Evolutionary conservation across 2,329 filamentous ascomycete genomes (phyloP), one percentile per base, ranked within the genome.

Genomic region (Pochonia chlamydosporia): DNA sequence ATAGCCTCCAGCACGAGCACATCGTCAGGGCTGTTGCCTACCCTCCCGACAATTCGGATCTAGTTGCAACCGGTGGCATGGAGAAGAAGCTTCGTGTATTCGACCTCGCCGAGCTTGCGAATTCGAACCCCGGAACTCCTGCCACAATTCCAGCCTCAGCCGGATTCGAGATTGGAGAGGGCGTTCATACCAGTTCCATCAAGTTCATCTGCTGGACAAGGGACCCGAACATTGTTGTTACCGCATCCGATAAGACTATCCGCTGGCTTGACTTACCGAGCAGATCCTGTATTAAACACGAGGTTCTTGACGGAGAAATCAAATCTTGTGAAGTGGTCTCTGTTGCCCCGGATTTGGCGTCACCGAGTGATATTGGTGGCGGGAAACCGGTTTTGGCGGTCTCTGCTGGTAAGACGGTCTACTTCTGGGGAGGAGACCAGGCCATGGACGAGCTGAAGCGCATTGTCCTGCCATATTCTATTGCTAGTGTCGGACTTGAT

Each of bases 71-170:
- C 0, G 93, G 92, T 28, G 93, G 93, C 23, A 88, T 88, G 72
- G 93, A 99, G 71, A 97, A 96, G 77, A 96, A 93, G 68, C 79
- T 99, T 44, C 88, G 92, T 45, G 85, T 99, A 53, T 99, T 93
- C 62, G 92, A 97, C 59, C 74, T 99, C 14, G 81, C 81, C 14
- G 81, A 83, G 50, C 73, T 78, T 35, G 68, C 69, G 11, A 63
- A 71, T 49, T 57, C 69, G 33, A 56, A 65, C 56, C 51, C 64
- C 9, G 68, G 66, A 30, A 57, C 59, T 25, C 64, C 74, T 21
- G 62, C 72, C 31, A 73, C 73, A 1, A 74, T 84, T 35, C 69
- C 76, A 5, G 74, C 83, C 1, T 79, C 84, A 2, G 80, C 69
- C 24, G 81, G 85, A 51, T 93, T 91, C 61, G 93, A 97, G 64